Conservation (phyloP, 73 alveolate species). For the Stentor roeselii region DNA sequence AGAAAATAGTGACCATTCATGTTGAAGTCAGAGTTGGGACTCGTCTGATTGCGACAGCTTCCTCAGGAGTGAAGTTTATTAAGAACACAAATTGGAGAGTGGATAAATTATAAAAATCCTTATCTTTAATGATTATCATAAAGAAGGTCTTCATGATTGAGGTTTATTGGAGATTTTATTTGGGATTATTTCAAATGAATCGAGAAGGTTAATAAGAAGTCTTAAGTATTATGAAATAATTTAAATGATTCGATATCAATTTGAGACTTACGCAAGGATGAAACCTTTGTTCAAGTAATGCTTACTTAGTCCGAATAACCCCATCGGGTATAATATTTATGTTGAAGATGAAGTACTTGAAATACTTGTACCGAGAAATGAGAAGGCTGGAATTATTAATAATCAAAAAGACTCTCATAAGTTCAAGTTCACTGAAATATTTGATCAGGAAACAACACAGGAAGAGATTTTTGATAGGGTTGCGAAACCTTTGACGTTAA, state of each 20-base stretch:
- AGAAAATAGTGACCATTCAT: no score
- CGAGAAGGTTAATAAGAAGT: no score
- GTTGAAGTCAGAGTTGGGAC: no score
- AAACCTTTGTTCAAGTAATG: slow-evolving; percentile 67
- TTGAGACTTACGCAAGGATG: slow-evolving; percentile 81
- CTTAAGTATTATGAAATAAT: no score
- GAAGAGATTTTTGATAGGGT: slow-evolving; percentile 76
- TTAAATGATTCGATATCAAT: slow-evolving; percentile 71
- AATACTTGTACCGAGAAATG: slow-evolving; percentile 68
- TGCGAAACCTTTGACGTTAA: slow-evolving; percentile 68
- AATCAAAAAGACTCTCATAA: slow-evolving; percentile 78
- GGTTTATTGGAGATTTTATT: no score
- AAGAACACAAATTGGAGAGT: no score
- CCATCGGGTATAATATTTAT: slow-evolving; percentile 34
- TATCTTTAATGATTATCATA: no score
- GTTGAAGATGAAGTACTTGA: slow-evolving; percentile 50
- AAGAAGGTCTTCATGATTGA: no score
- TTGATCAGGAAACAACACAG: slow-evolving; percentile 78
- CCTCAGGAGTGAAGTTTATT: no score
- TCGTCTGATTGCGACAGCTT: no score
- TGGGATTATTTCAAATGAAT: no score
- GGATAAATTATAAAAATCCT: no score
- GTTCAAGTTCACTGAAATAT: slow-evolving; percentile 84
- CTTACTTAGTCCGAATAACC: slow-evolving; percentile 36
- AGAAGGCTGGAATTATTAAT: slow-evolving; percentile 66